Percentiles rank a stretch among this genome's conserved stretches.
Evolutionary conservation across 2,329 filamentous ascomycete species (phyloP).

Genomic region (Lithohypha guttulata): DNA sequence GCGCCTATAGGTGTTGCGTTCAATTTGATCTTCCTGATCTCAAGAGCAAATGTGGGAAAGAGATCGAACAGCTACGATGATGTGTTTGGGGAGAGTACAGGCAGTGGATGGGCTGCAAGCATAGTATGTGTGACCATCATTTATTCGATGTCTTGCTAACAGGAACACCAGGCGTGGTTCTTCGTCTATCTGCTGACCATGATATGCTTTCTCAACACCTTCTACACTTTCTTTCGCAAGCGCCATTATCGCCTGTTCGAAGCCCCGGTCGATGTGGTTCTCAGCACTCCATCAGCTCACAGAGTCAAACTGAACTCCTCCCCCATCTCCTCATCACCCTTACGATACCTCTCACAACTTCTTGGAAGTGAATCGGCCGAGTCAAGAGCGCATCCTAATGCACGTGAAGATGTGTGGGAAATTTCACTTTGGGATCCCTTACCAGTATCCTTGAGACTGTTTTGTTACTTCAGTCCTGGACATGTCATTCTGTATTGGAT

Average conservation of each 20-base stretch:
- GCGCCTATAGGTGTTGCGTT: slow-evolving; percentile 62
- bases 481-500: slow-evolving; percentile 87
- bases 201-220: slow-evolving; percentile 63
- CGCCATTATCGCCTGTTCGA: slow-evolving; percentile 89
- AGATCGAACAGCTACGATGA: slow-evolving; percentile 54
- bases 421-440: slow-evolving; percentile 87
- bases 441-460: slow-evolving; percentile 67
- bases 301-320: slow-evolving; percentile 82
- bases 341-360: slow-evolving; percentile 61
- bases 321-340: slow-evolving; percentile 64
- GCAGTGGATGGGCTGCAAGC: slow-evolving; percentile 56
- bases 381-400: slow-evolving; percentile 72
- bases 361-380: slow-evolving; percentile 62
- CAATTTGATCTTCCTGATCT: slow-evolving; percentile 72
- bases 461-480: slow-evolving; percentile 85
- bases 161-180: slow-evolving; percentile 48
- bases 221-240: slow-evolving; percentile 70
- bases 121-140: slow-evolving; percentile 40
- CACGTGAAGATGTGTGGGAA: slow-evolving; percentile 84
- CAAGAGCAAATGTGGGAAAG: slow-evolving; percentile 62
- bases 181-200: slow-evolving; percentile 58
- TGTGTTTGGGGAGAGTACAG: slow-evolving; percentile 64
- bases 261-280: slow-evolving; percentile 63
- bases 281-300: slow-evolving; percentile 72
- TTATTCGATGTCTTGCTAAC: slow-evolving; percentile 12